Base-by-base conservation (phyloP, 345 rosid species). In the Aegle marmelos region DNA sequence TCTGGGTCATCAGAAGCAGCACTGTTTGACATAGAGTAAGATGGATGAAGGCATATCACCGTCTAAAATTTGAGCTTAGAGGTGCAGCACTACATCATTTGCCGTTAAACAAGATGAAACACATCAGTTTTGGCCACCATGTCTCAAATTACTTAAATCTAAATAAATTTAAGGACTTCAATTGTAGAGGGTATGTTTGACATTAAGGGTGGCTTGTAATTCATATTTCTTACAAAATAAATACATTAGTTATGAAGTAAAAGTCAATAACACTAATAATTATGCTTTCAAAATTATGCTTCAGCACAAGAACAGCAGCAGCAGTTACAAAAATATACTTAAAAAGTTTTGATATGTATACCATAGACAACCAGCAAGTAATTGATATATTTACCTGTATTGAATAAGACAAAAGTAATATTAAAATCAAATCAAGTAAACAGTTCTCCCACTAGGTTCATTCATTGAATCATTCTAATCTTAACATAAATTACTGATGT, bases 21-120 rank as follows among this genome's bases (percentile, higher is more conserved):
- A 1, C 76, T 90, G 58, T 94, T 93, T 48, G 94, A 94, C 76
- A 86, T 94, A 90, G 98, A 94, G 87, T 97, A 10, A 85, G 98
- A 76, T 93, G 99, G 99, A 81, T 84, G 0, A 98, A 97, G 80
- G 98, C 91, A 87, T 91, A 97, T 79, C 95, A 92, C 70, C 86
- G 94, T 6, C 79, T 91, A 7, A 85, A 87, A 83, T 85, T 89
- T 34, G 98, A 94, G 88, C 94, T 97, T 16, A 87, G 95, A 53
- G 97, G 93, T 0, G 99, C 98, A 2, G 90, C 91, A 61, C 97
- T 93, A 74, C 98, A 94, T 73, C 90, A 94, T 73, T 71, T 94
- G 36, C 88, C 91, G 0, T 98, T 91, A 81, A 92, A 91, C 75
- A 97, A 94, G 83, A 41, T 0, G 4, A 41, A 41, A 41, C 16